Conservation (phyloP, 805 yeast genomes). For the Teunomyces stri region DNA sequence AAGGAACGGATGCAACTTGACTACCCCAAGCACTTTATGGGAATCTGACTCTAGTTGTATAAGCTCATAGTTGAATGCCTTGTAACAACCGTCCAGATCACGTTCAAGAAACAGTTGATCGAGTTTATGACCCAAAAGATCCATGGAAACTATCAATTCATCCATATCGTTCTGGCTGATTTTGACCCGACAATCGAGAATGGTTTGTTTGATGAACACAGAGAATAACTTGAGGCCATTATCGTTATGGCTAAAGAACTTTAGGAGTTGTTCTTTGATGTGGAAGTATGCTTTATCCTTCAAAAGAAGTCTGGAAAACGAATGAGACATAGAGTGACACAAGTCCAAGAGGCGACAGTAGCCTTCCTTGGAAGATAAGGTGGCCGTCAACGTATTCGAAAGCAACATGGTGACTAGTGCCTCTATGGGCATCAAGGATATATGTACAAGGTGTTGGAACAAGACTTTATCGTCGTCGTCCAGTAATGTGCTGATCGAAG, state of each 20-base stretch:
- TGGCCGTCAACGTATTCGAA: conserved; percentile 17
- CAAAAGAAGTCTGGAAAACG: conserved; percentile 10
- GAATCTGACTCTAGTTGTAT: neutral
- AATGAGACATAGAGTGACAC: conserved; percentile 11
- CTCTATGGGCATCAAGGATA: conserved; percentile 14
- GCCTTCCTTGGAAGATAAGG: conserved; percentile 16
- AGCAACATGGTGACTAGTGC: conserved; percentile 16
- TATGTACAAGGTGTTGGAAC: conserved; percentile 11
- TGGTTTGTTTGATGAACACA: conserved; percentile 14
- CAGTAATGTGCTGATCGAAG: conserved; percentile 2
- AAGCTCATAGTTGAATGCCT: conserved; percentile 5
- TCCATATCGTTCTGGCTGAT: conserved; percentile 7
- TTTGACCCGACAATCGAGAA: conserved; percentile 13
- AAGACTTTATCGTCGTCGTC: conserved; percentile 8
- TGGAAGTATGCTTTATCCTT: conserved; percentile 9
- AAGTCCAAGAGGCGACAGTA: conserved; percentile 16
- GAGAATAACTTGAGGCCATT: conserved; percentile 19
- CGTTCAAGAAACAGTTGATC: neutral
- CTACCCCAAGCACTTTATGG: conserved; percentile 14
- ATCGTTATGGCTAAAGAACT: conserved; percentile 15
- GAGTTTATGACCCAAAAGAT: conserved; percentile 3
- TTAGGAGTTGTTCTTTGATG: conserved; percentile 8
- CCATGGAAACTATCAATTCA: conserved; percentile 3
- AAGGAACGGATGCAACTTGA: conserved; percentile 24
- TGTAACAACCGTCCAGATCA: neutral